Percentiles rank a stretch among this genome's conserved stretches.
Conservation (phyloP, 257 asterid species). For the Gentiana straminea region DNA sequence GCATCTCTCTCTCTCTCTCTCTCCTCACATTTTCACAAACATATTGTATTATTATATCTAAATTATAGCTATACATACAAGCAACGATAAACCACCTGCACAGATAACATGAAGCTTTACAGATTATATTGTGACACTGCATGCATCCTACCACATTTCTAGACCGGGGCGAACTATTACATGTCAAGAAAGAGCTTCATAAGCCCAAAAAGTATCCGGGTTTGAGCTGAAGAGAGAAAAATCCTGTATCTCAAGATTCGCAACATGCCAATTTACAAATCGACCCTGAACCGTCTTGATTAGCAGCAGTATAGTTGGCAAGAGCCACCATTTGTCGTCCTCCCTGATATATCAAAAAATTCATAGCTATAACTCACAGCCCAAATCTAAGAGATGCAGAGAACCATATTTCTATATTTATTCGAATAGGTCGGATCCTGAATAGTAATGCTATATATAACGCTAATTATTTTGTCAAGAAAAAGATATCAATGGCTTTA, state of each 20-base stretch:
- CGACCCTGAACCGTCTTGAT: constrained; percentile 76
- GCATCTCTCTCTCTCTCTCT: neutral
- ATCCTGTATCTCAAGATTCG: constrained; percentile 78
- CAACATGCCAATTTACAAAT: constrained; percentile 84
- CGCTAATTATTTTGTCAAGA: neutral
- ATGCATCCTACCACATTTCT: constrained; percentile 11
- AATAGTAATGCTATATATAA: neutral
- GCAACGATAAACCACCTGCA: constrained; percentile 28
- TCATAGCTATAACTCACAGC: neutral
- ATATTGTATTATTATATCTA: neutral
- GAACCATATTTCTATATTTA: neutral
- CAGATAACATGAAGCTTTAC: constrained; percentile 28
- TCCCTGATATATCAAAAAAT: constrained; percentile 46
- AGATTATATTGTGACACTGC: constrained; percentile 19
- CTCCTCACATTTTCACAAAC: neutral
- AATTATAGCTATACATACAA: constrained; percentile 11
- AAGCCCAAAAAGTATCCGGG: constrained; percentile 94
- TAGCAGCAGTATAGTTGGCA: constrained; percentile 68
- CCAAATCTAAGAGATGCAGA: neutral
- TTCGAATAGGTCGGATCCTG: neutral
- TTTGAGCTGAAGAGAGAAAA: constrained; percentile 77
- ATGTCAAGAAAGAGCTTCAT: constrained; percentile 60
- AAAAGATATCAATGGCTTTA: constrained; percentile 21
- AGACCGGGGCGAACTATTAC: neutral
- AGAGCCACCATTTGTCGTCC: constrained; percentile 81